Base-by-base conservation (phyloP, 305 asterid species). In the Fraxinus floribunda region DNA sequence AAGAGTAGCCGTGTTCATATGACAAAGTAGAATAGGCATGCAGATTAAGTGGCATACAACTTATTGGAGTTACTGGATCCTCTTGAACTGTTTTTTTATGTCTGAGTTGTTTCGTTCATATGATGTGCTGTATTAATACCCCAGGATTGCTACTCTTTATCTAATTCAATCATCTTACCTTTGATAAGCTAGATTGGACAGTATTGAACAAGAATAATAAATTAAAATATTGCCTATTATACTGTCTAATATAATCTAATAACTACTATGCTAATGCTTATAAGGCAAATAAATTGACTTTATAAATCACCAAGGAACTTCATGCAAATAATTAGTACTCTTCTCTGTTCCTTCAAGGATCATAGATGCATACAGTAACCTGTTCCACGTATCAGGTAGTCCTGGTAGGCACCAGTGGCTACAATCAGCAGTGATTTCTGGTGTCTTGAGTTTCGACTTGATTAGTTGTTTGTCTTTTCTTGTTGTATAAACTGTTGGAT, bases 341-440 rank as follows among this genome's bases (percentile, higher is more conserved):
- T 30, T 68, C 38, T 29, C 39, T 3, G 78, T 34, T 55, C 66
- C 78, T 46, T 82, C 75, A 52, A 78, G 76, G 80, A 78, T 72
- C 46, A 83, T 29, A 46, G 80, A 79, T 57, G 86, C 83, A 64
- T 83, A 79, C 38, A 83, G 77, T 46, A 83, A 46, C 80, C 86
- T 79, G 62, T 83, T 83, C 86, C 86, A 83, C 32, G 86, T 83
- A 79, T 83, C 86, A 20, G 86, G 86, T 52, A 83, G 24, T 74
- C 86, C 86, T 10, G 86, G 86, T 39, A 83, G 77, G 72, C 86
- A 83, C 86, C 86, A 83, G 70, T 83, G 86, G 74, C 83, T 83
- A 46, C 86, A 83, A 60, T 83, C 86, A 41, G 80, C 20, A 32
- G 32, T 57, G 68, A 62, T 13, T 34, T 78, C 76, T 2, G 75